Evolutionary conservation across 768 basidiomycete species (phyloP).

Genomic region (Lactifluus echinatus): DNA sequence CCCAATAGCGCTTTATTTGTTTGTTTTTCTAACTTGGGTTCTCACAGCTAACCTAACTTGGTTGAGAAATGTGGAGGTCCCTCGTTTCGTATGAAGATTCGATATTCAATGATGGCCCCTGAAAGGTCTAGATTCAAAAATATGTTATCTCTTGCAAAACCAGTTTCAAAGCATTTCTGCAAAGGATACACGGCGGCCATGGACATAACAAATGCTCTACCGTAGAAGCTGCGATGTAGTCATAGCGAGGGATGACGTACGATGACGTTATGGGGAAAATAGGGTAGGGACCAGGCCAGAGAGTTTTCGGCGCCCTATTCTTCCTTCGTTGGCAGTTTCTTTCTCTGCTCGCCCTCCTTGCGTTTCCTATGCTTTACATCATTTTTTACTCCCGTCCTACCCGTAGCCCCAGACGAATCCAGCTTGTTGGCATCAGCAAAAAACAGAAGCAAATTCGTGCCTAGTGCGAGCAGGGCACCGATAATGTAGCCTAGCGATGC

Average conservation of each 20-base stretch:
- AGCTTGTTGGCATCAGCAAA: constrained; percentile 22
- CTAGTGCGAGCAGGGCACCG: constrained; percentile 49
- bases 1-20: no score
- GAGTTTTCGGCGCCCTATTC: neutral
- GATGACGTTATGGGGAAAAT: no score
- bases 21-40: no score
- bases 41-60: no score
- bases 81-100: no score
- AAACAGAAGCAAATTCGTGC: constrained; percentile 30
- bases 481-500: constrained; percentile 59
- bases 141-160: no score
- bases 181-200: no score
- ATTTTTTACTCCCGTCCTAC: neutral
- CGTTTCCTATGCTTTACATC: neutral
- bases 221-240: neutral
- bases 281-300: no score
- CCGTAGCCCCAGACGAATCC: neutral
- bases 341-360: constrained; percentile 6
- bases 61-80: no score
- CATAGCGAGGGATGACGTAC: no score
- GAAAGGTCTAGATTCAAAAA: no score
- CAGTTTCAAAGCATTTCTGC: no score
- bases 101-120: neutral
- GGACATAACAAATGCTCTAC: neutral
- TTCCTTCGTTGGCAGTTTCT: neutral